Evolutionary conservation across 2,329 filamentous ascomycete species (phyloP).

Genomic region (Hawksworthiomyces lignivorus): DNA sequence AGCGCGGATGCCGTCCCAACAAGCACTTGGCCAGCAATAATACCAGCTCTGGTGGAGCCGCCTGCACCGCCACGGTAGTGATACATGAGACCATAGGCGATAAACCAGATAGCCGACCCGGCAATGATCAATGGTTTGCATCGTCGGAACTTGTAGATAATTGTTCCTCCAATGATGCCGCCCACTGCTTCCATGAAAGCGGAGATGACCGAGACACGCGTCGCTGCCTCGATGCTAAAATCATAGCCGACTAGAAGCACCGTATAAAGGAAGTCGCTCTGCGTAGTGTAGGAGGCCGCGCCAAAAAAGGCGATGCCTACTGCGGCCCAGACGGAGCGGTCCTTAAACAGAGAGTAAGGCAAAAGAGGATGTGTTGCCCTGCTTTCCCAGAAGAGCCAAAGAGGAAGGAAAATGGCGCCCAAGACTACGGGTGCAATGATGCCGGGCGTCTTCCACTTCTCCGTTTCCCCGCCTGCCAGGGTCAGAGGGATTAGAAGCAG

Average conservation of each 20-base stretch:
- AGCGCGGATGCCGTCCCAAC: constrained; percentile 57
- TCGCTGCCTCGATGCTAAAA: constrained; percentile 48
- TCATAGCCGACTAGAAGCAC: constrained; percentile 55
- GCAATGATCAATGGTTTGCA: constrained; percentile 57
- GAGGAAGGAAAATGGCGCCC: constrained; percentile 39
- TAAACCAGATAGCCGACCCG: constrained; percentile 53
- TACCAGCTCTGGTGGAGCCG: constrained; percentile 39
- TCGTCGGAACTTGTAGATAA: constrained; percentile 50
- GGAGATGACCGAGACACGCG: constrained; percentile 54
- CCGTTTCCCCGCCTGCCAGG: constrained; percentile 34
- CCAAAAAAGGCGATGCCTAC: constrained; percentile 50
- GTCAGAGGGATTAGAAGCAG: constrained; percentile 38
- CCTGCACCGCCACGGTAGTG: constrained; percentile 48
- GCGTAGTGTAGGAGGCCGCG: constrained; percentile 54
- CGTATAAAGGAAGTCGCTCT: constrained; percentile 57
- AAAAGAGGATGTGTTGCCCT: constrained; percentile 45
- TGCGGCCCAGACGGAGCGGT: constrained; percentile 57
- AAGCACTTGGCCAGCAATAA: constrained; percentile 55
- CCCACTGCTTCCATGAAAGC: constrained; percentile 48
- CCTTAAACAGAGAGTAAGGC: constrained; percentile 53
- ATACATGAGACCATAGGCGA: constrained; percentile 59
- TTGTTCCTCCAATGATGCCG: constrained; percentile 46
- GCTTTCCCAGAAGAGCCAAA: constrained; percentile 43
- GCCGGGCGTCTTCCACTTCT: constrained; percentile 29
- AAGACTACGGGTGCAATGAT: constrained; percentile 38